Evolutionary conservation across 164 flowering plant species (phyloP), one percentile per base, ranked within the genome.

Genomic region (Liriodendron chinense): DNA sequence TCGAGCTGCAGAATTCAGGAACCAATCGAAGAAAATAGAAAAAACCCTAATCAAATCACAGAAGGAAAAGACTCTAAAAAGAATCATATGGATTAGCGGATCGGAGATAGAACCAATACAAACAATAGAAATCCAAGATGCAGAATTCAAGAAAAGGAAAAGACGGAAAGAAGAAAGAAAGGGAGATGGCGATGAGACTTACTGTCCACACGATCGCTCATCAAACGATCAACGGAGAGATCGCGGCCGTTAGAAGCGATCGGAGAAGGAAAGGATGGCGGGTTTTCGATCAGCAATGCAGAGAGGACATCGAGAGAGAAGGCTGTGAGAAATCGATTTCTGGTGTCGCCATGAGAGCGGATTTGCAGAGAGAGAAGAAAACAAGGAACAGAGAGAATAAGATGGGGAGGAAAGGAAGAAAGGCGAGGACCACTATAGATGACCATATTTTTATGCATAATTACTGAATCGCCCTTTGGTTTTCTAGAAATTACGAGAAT

Each of bases 201-300:
- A 78, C 86, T 78, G 66, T 78, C 48, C 72, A 78, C 65, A 72
- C 59, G 57, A 23, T 23, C 34, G 71, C 50, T 53, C 69, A 47
- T 63, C 66, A 43, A 62, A 76, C n/a, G 59, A 68, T 22, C 26
- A 12, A 23, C 67, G 67, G 67, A 24, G 10, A 16, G 24, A 12
- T 21, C 16, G 67, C 13, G 3, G 0, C 16, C 25, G 34, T 2
- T 22, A 7, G 67, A 64, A 12, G 24, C 20, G 71, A 22, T 63
- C 28, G 0, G 20, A 71, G 48, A 56, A 73, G 61, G 47, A 62
- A 25, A 79, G 13, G 14, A 22, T 1, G 8, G 5, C 2, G 18
- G 24, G 18, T 14, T n/a, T 64, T 3, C 16, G 65, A 78, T 80
- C 86, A 71, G 48, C 73, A 84, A 80, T 84, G 82, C 59, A 53